Conservation (phyloP, 768 basidiomycete species). For the Mrakia frigida region DNA sequence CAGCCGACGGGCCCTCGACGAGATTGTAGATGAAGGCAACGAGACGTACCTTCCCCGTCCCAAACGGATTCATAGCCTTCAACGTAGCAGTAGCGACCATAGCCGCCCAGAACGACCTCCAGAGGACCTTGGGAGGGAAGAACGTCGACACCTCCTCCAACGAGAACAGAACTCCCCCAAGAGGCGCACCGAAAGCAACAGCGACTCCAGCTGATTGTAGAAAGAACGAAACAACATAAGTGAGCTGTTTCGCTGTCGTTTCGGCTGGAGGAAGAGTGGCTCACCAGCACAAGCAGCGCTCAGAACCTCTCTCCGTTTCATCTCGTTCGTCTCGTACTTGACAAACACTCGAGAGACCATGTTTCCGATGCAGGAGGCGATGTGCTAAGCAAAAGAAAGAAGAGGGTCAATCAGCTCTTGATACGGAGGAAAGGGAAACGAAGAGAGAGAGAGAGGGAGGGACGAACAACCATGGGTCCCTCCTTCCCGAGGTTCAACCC, state of each 20-base stretch:
- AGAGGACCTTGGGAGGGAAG: constrained; percentile 96
- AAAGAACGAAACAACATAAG: background rate
- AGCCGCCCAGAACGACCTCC: constrained; percentile 89
- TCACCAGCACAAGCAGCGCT: constrained; percentile 83
- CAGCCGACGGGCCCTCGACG: constrained; percentile 38
- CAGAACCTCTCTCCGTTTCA: constrained; percentile 86
- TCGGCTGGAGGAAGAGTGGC: background rate
- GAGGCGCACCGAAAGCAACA: constrained; percentile 53
- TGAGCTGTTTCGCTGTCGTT: no score
- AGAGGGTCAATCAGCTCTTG: background rate
- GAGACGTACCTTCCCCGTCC: constrained; percentile 63
- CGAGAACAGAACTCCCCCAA: constrained; percentile 61
- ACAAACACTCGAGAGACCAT: constrained; percentile 76
- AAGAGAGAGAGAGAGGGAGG: background rate
- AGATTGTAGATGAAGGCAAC: constrained; percentile 57
- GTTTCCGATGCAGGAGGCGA: constrained; percentile 87
- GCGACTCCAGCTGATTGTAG: constrained; percentile 61
- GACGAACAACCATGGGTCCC: constrained; percentile 15
- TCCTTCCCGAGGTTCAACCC: constrained; percentile 72
- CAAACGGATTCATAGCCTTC: constrained; percentile 82
- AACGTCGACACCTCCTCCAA: constrained; percentile 95
- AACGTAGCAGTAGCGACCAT: constrained; percentile 78
- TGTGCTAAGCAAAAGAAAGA: constrained; percentile 55
- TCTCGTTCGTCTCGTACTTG: constrained; percentile 96
- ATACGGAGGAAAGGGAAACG: no score